A percentile compares a stretch with the other conserved stretches of the same genome.
Conservation (phyloP, 1,284 basidiomycete species). For the Lentinula novae-zelandiae region DNA sequence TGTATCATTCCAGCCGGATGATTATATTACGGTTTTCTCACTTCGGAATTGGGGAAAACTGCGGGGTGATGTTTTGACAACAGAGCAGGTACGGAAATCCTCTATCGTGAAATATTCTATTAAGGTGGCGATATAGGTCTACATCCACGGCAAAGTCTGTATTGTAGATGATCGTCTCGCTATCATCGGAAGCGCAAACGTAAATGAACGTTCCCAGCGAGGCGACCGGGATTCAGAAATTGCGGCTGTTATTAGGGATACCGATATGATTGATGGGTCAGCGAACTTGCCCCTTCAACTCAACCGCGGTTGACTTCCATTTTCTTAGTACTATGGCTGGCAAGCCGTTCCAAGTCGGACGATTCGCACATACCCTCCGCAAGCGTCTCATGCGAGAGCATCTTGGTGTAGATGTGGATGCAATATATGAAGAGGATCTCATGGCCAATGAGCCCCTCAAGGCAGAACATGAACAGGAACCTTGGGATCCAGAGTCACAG, state of each 20-base stretch:
- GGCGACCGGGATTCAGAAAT: constrained; percentile 98
- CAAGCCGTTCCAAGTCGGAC: constrained; percentile 91
- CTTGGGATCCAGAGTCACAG: constrained; percentile 82
- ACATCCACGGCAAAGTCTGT: constrained; percentile 89
- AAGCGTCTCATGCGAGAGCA: constrained; percentile 97
- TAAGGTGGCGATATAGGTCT: constrained; percentile 50
- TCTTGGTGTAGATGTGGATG: constrained; percentile 92
- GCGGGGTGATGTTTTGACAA: constrained; percentile 80
- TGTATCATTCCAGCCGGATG: constrained; percentile 63
- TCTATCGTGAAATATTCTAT: not conserved
- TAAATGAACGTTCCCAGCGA: constrained; percentile 95
- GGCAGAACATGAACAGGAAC: constrained; percentile 50
- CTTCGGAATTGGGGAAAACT: constrained; percentile 94
- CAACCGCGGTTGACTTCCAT: constrained; percentile 3
- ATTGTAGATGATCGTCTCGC: constrained; percentile 95
- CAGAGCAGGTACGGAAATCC: constrained; percentile 68
- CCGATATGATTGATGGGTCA: constrained; percentile 91
- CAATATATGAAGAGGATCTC: constrained; percentile 75
- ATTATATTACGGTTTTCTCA: constrained; percentile 92
- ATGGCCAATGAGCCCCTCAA: constrained; percentile 55
- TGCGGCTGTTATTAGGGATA: constrained; percentile 90
- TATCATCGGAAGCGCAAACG: constrained; percentile 99
- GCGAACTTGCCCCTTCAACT: constrained; percentile 20
- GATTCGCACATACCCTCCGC: constrained; percentile 93
- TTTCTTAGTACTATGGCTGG: constrained; percentile 85